Conservation (phyloP, 2,329 filamentous ascomycete genomes). For the Penicillium sp. region DNA sequence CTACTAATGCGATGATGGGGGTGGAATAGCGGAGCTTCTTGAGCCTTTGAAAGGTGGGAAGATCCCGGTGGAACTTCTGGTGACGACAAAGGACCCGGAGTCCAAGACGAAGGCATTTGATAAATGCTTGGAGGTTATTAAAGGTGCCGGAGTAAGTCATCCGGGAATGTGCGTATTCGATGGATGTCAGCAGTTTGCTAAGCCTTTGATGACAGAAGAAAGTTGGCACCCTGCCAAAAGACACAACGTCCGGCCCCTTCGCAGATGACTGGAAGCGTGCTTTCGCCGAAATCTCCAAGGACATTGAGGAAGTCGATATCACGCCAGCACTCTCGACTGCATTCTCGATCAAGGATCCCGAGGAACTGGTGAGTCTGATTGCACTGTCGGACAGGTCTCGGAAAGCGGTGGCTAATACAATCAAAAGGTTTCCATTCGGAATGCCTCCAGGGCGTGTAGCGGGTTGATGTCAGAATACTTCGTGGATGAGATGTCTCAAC, state of each 20-base stretch:
- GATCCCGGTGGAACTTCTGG: conserved; percentile 86
- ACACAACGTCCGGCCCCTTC: conserved; percentile 82
- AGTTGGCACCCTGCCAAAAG: conserved; percentile 82
- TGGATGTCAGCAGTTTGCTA: background rate
- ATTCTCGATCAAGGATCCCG: conserved; percentile 92
- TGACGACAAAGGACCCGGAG: conserved; percentile 86
- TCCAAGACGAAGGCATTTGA: conserved; percentile 90
- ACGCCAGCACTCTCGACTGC: conserved; percentile 79
- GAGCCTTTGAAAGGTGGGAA: conserved; percentile 90
- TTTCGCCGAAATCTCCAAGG: conserved; percentile 76
- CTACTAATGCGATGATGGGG: conserved; percentile 8
- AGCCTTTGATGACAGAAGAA: conserved; percentile 65
- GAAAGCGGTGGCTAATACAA: conserved; percentile 7
- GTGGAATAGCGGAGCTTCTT: conserved; percentile 75
- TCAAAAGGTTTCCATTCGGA: conserved; percentile 77
- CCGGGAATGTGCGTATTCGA: background rate
- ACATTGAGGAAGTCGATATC: conserved; percentile 86
- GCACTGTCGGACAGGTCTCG: background rate
- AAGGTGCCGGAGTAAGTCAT: conserved; percentile 73
- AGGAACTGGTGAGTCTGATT: conserved; percentile 66
- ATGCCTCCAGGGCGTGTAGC: conserved; percentile 89
- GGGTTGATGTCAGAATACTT: conserved; percentile 96
- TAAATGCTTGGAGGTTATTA: conserved; percentile 82
- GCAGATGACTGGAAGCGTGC: conserved; percentile 94
- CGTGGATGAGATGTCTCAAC: conserved; percentile 95